Conservation (phyloP, 352 stramenopile genomes). For the Phytophthora foliorum region DNA sequence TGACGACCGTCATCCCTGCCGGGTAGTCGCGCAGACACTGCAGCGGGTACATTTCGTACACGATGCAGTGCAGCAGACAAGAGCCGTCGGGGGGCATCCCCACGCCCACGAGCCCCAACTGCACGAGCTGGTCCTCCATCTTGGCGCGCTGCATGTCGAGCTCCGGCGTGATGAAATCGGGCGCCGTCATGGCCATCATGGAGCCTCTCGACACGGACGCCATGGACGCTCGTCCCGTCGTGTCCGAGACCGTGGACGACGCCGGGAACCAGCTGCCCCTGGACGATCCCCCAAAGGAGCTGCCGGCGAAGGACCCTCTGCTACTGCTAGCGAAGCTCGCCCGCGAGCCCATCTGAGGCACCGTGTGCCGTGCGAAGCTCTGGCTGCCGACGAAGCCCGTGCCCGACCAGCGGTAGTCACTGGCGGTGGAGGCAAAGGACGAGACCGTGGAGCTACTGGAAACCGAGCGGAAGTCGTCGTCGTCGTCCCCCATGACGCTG, state of each 20-base stretch:
- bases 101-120: constrained; percentile 71
- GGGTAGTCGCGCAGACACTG: constrained; percentile 82
- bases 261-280: constrained; percentile 75
- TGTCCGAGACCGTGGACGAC: constrained; percentile 34
- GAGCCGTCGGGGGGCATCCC: constrained; percentile 87
- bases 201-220: constrained; percentile 49
- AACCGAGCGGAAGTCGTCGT: constrained; percentile 84
- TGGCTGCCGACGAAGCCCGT: constrained; percentile 80
- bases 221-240: constrained; percentile 30
- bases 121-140: constrained; percentile 79
- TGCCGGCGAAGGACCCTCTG: constrained; percentile 44
- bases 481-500: constrained; percentile 82
- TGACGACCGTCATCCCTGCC: constrained; percentile 79
- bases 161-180: constrained; percentile 73
- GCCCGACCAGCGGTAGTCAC: constrained; percentile 85
- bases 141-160: constrained; percentile 79
- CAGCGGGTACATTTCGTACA: constrained; percentile 89
- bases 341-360: constrained; percentile 20
- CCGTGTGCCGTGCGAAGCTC: constrained; percentile 64
- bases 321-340: constrained; percentile 30
- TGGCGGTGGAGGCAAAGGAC: constrained; percentile 54
- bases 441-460: constrained; percentile 75
- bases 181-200: constrained; percentile 74
- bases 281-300: constrained; percentile 33
- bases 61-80: constrained; percentile 84